Conservation (phyloP, 1,284 basidiomycete species). For the Meripilus lineatus region DNA sequence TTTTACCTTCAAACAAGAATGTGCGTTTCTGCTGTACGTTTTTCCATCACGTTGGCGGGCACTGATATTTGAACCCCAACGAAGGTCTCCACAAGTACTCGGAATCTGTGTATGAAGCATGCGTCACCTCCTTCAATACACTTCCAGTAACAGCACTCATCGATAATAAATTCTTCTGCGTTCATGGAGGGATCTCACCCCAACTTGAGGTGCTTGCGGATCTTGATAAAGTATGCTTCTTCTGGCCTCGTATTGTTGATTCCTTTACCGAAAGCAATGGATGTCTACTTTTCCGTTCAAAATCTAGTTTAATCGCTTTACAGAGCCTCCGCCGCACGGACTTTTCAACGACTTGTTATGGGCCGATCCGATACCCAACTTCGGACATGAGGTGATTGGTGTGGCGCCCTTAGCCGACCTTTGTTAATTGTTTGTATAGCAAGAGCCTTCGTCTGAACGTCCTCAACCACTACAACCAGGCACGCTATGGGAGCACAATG, state of each 20-base stretch:
- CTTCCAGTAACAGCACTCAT: slow-evolving; percentile 90
- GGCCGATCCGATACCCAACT: slow-evolving; percentile 93
- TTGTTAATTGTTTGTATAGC: slow-evolving; percentile 49
- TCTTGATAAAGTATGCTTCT: slow-evolving; percentile 58
- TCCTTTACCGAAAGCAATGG: too few relatives aligned
- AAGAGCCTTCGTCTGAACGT: slow-evolving; percentile 34
- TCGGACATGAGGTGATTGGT: slow-evolving; percentile 81
- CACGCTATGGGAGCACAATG: slow-evolving; percentile 79
- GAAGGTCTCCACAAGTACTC: slow-evolving; percentile 94
- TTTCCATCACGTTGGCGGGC: too few relatives aligned
- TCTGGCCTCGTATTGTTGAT: neutral
- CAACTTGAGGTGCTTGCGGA: slow-evolving; percentile 91
- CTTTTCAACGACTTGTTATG: slow-evolving; percentile 95
- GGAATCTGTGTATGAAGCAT: slow-evolving; percentile 83
- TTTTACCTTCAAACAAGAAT: slow-evolving; percentile 96
- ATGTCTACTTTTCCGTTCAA: slow-evolving; percentile 8
- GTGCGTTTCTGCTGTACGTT: slow-evolving; percentile 48
- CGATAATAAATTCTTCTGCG: slow-evolving; percentile 97
- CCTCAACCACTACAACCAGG: slow-evolving; percentile 34
- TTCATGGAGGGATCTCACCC: slow-evolving; percentile 90
- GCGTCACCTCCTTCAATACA: slow-evolving; percentile 91
- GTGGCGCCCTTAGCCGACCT: slow-evolving; percentile 31
- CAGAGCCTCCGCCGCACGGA: slow-evolving; percentile 90
- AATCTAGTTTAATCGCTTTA: slow-evolving; percentile 83
- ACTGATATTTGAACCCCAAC: neutral